A percentile compares a stretch with the other conserved stretches of the same genome.
phyloP scores from a whole-genome alignment of 495 filamentous ascomycete genomes.

The Penicillium verhagenii region DNA sequence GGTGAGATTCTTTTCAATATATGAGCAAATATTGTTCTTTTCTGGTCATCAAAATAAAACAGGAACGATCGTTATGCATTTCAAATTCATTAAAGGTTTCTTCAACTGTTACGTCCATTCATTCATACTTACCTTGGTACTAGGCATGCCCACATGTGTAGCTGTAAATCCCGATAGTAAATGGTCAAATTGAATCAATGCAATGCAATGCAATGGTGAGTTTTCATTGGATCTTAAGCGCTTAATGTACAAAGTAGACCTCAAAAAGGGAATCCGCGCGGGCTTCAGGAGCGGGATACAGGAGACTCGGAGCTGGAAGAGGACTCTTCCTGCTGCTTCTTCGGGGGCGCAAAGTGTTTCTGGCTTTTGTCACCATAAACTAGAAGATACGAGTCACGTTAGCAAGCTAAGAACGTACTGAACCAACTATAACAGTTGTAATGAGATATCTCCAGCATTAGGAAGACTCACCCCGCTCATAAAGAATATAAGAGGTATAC shows the following conservation, averaged over 20 bases:
- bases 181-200: not conserved
- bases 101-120: too few species aligned
- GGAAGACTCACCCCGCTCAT: conserved; percentile 23
- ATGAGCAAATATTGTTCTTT: not conserved
- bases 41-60: not conserved
- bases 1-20: not conserved
- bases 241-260: conserved; percentile 8
- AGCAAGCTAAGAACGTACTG: not conserved
- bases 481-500: conserved; percentile 29
- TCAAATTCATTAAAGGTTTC: not conserved
- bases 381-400: not conserved
- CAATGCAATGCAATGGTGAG: not conserved
- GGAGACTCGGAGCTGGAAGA: not conserved
- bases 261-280: too few species aligned
- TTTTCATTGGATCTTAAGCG: not conserved
- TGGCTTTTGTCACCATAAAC: conserved; percentile 20
- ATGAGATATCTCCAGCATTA: too few species aligned
- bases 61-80: not conserved
- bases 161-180: not conserved
- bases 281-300: too few species aligned
- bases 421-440: not conserved
- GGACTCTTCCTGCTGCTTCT: not conserved
- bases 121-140: too few species aligned
- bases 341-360: conserved; percentile 4
- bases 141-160: too few species aligned